Evolutionary conservation across 257 asterid genomes (phyloP), one percentile per base, ranked within the genome.

Genomic region (Ophiorrhiza pumila): DNA sequence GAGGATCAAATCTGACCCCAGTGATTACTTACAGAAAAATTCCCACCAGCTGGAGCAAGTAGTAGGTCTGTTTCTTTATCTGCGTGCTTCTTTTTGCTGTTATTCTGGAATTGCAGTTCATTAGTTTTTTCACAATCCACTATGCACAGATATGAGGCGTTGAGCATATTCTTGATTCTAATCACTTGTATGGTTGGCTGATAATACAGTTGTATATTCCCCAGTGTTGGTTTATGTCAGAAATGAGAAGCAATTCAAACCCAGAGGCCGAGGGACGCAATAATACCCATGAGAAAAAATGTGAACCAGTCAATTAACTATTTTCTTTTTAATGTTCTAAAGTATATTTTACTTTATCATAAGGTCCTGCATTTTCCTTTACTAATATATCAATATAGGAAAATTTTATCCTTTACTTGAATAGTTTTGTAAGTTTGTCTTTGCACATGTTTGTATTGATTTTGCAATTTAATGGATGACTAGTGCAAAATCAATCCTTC

Each of bases 11-110:
- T 79, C 89, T 65, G 97, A 94, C 76, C 97, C 91, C 17, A 75
- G 84, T 70, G 97, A 95, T 81, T 90, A 82, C 75, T 77, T 43
- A 72, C 97, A 94, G 75, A 90, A 87, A 83, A 80, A 85, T 79
- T 82, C 84, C 47, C 83, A 88, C 87, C 97, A 90, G 80, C 96
- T 95, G 75, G 93, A 88, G 79, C 89, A 65, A 78, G 95, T 94
- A 64, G 83, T 89, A 86, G 98, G 99, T 94, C 76, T 68, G 73
- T 79, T 45, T 72, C 61, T 47, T 41, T 63, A 1, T 73, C 66
- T 61, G 53, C 70, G 41, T 78, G 55, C 58, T 32, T 72, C 69
- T 23, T 49, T 35, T 43, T 46, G 12, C 32, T 32, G 29, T 50
- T 68, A 37, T 34, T 57, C 29, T 50, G 41, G 6, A 59, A 35